Evolutionary conservation across 495 filamentous ascomycete genomes (phyloP).

Genomic region (Xylaria flabelliformis): DNA sequence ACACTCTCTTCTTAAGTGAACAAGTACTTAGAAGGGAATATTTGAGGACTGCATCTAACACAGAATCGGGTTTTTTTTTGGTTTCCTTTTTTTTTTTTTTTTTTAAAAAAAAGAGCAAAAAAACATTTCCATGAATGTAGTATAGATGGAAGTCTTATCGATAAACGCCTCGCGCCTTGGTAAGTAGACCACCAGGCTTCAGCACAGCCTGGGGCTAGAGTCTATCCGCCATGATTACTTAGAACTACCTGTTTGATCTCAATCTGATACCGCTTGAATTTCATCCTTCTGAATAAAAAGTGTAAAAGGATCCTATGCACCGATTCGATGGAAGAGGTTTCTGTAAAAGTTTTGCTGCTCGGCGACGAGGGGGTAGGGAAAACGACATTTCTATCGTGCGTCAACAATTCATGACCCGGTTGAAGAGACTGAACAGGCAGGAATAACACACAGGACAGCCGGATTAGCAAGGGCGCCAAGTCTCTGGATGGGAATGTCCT

Average conservation of each 20-base stretch:
- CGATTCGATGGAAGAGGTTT: conserved; percentile 49
- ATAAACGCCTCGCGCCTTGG: neutral
- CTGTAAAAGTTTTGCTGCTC: conserved; percentile 75
- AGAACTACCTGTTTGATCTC: neutral
- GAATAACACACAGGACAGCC: conserved; percentile 34
- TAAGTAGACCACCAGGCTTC: neutral
- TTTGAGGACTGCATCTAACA: neutral
- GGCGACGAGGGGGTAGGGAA: conserved; percentile 85
- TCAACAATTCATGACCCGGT: conserved; percentile 30
- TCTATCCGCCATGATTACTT: neutral
- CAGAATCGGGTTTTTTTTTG: neutral
- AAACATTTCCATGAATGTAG: neutral
- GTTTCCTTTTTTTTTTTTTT: too few relatives aligned
- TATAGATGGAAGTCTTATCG: conserved; percentile 3
- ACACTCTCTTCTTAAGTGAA: conserved; percentile 17
- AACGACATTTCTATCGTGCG: conserved; percentile 87
- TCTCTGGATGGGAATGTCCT: conserved; percentile 43
- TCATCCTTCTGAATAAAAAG: neutral
- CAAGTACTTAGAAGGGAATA: neutral
- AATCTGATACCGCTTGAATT: neutral
- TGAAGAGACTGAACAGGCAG: neutral
- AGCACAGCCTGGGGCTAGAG: neutral
- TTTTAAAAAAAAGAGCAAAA: too few relatives aligned
- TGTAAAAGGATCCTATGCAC: neutral
- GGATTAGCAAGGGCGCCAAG: conserved; percentile 54